Evolutionary conservation across 441 rosid genomes (phyloP).

Genomic region (Pelargonium hybrid): DNA sequence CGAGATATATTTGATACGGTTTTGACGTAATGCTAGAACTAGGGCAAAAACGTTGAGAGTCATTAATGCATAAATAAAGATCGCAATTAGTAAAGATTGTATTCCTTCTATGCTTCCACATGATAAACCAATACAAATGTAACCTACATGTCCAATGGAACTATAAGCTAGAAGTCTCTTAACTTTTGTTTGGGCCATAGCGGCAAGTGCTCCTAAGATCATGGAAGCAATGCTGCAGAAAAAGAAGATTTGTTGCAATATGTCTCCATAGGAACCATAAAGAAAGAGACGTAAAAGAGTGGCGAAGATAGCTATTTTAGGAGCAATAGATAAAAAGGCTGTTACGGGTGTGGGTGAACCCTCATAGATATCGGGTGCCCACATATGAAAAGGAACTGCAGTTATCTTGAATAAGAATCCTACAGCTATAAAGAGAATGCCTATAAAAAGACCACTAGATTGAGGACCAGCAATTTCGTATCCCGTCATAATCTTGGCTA

Average conservation of each 20-base stretch:
- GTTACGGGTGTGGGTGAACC: conserved; percentile 11
- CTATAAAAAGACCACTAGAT: not conserved
- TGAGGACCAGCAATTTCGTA: not conserved
- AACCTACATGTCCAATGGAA: conserved; percentile 13
- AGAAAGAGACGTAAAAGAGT: not conserved
- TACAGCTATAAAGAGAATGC: not conserved
- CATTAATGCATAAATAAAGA: conserved; percentile 11
- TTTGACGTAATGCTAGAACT: conserved; percentile 3
- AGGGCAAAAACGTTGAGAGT: not conserved
- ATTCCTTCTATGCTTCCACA: conserved; percentile 2
- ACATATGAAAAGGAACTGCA: conserved; percentile 2
- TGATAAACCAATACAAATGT: not conserved
- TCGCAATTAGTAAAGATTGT: not conserved
- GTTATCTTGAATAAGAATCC: not conserved
- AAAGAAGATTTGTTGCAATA: not conserved
- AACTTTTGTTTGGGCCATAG: conserved; percentile 6
- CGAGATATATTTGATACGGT: not conserved
- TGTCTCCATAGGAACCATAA: not conserved
- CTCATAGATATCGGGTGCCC: conserved; percentile 8
- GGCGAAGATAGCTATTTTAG: conserved; percentile 4
- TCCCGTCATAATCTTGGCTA: conserved; percentile 6
- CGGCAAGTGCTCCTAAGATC: conserved; percentile 11
- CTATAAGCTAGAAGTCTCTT: conserved; percentile 13
- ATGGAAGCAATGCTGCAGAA: conserved; percentile 10
- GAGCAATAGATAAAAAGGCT: conserved; percentile 6